Base-by-base conservation (phyloP, 2,329 filamentous ascomycete species). In the Phaeosphaeriaceae sp. region DNA sequence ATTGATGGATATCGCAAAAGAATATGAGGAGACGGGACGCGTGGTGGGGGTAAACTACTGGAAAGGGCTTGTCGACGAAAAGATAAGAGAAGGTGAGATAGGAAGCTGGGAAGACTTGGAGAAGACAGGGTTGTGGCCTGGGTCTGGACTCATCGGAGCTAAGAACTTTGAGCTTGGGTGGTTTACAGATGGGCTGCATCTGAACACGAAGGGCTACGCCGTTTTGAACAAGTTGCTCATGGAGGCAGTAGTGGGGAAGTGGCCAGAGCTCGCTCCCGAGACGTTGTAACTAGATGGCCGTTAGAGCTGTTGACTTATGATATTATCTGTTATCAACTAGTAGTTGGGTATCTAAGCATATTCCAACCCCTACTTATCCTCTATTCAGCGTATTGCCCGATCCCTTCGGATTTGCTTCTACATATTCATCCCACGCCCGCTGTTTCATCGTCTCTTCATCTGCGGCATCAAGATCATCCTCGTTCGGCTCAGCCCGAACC, bases 391-490 rank as follows among this genome's bases (percentile, higher is more conserved):
- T 94, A 70, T 95, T 95, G 3, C 90, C 90, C 29, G 87, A 84
- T 0, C 90, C 90, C 75, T 87, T 90, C 1, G 91, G 89, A 70
- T 99, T 97, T 2, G 87, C 86, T 72, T 99, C 94, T 20, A 83
- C 87, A 70, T 88, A 99, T 68, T 99, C 93, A 74, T 99, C 94
- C 94, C 94, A 99, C 52, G 87, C 87, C 52, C 94, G 81, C 23
- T 92, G 92, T 77, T 97, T 99, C 82, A 94, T 87, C 4, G 89
- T 97, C 75, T 93, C 94, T 45, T 83, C 84, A 70, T 99, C 94
- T 5, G 87, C 90, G 66, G 87, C 90, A n/a, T 92, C 89, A 53
- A 89, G 76, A 69, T 97, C 85, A 70, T 99, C 94, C 77, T 97
- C 94, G 68, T 99, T 89, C 5, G 89, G 83, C 71, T 91, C 87